Conservation (phyloP, 495 filamentous ascomycete genomes). For the Rhypophila decipiens region DNA sequence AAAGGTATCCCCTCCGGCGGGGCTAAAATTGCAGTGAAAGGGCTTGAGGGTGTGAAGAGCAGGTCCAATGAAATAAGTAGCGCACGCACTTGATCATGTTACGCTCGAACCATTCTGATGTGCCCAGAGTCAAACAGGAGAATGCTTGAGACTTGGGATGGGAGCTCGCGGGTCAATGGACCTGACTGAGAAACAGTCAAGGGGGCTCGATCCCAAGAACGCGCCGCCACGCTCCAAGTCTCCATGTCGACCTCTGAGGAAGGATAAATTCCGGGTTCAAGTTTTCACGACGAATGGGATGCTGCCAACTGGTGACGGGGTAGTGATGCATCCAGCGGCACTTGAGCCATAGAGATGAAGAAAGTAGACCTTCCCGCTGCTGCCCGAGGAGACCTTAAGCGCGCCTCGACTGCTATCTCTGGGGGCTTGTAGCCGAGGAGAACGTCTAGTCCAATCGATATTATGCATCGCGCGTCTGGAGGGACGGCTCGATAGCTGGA, state of each 20-base stretch:
- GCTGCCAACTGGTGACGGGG: constrained; percentile 10
- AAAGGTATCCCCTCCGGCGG: too few relatives aligned
- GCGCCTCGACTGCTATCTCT: neutral
- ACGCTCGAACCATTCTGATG: constrained; percentile 4
- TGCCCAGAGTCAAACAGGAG: neutral
- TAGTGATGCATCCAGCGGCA: constrained; percentile 1
- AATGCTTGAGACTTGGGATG: neutral
- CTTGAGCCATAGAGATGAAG: neutral
- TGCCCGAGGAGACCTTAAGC: constrained; percentile 8
- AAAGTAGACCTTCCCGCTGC: neutral
- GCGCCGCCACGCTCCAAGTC: constrained; percentile 4
- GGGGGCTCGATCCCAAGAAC: constrained; percentile 11
- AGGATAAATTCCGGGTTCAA: neutral
- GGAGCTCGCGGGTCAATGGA: neutral
- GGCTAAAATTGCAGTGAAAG: too few relatives aligned
- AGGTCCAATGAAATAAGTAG: constrained; percentile 14
- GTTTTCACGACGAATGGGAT: constrained; percentile 8
- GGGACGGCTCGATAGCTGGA: neutral
- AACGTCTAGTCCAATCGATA: constrained; percentile 5
- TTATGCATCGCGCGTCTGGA: constrained; percentile 3
- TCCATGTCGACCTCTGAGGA: neutral
- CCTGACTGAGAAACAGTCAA: neutral
- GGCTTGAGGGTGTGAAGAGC: too few relatives aligned
- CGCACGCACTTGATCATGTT: constrained; percentile 10
- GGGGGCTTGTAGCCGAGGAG: constrained; percentile 7